Base-by-base conservation (phyloP, 2,329 filamentous ascomycete species). In the Diplodia scrobiculata region DNA sequence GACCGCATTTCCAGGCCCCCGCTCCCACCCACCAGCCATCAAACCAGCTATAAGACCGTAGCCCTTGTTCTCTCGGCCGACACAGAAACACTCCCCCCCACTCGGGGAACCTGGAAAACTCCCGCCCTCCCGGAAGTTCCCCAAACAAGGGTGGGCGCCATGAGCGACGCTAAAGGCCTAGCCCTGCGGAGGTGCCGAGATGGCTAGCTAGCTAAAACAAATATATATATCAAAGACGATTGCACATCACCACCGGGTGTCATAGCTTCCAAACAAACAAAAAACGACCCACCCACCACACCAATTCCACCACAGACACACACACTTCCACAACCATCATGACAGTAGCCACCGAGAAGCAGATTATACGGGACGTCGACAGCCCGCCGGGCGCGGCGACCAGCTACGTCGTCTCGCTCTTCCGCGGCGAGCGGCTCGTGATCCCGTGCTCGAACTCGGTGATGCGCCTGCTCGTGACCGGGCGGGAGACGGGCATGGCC, bases 401-500 rank as follows among this genome's bases (percentile, higher is more conserved):
- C 13, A 58, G 54, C 36, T 58, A 58, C 41, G 54, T 58, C 19
- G 54, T 84, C 63, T 76, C 78, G 55, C 81, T 82, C 67, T 74
- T 83, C 17, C 81, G 83, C 60, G 83, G 83, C 41, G 83, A 85
- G 70, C 78, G 80, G 51, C 74, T 85, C 65, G 81, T 81, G 5
- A 83, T 85, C 55, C 83, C 83, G 1, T 80, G 82, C 0, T 83
- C 81, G 70, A 84, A 83, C 69, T 82, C 82, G 5, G 77, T 78
- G 10, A 83, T 84, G 67, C 79, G 83, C 38, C 80, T 85, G 47
- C 72, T 84, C 2, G 79, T 83, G 7, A 84, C 83, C 0, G 79
- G 82, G 4, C 82, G 82, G 69, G 82, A 85, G 69, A 84, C 81
- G 2, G 76, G 80, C 69, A 81, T 82, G 41, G 75, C 80, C 17